Base-by-base conservation (phyloP, 495 filamentous ascomycete species). In the Lentithecium fluviatile region DNA sequence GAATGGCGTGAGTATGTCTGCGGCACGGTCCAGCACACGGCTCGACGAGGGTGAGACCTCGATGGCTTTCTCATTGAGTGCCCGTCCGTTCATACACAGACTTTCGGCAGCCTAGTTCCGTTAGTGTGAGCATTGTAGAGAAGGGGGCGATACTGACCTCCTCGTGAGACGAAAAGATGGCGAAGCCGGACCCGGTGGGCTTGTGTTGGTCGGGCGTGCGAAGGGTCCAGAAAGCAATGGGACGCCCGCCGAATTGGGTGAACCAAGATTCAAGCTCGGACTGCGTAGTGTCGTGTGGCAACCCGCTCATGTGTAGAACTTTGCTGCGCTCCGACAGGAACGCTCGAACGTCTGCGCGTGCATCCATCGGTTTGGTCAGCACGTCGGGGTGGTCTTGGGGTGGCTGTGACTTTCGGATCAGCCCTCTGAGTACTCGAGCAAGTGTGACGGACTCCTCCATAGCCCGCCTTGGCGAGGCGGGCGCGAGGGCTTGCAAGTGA, bases 261-360 rank as follows among this genome's bases (percentile, higher is more conserved):
- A 97, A 98, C 94, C 94, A 98, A 74, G 90, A 96, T 77, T 97
- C 94, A 34, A 98, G 79, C 75, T 97, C 94, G 15, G 91, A 96
- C 76, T 98, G 94, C 1, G 94, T 98, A 24, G 94, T 98, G 69
- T 98, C 94, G 71, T 98, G 94, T 40, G 94, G 94, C 48, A 98
- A 81, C 37, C 94, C 94, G 66, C 89, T 95, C 83, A 98, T 90
- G 75, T 98, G 94, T 60, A 98, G 82, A 13, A 97, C 91, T 79
- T 98, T 98, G 79, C 91, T 96, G 51, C 93, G 84, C 74, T 98
- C 94, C 2, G 88, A 85, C 46, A 98, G 75, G 76, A 98, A 98
- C 38, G 94, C 93, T 56, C 92, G 84, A n/a, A 98, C 94, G 73
- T 98, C 94, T 46, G 93, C 92, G 60, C 91, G 83, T 37, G 94